These are phyloP conservation scores for Cystobasidium onofrii DNA, from an alignment of 768 basidiomycete species.

Conservation along the genomic window DNA sequence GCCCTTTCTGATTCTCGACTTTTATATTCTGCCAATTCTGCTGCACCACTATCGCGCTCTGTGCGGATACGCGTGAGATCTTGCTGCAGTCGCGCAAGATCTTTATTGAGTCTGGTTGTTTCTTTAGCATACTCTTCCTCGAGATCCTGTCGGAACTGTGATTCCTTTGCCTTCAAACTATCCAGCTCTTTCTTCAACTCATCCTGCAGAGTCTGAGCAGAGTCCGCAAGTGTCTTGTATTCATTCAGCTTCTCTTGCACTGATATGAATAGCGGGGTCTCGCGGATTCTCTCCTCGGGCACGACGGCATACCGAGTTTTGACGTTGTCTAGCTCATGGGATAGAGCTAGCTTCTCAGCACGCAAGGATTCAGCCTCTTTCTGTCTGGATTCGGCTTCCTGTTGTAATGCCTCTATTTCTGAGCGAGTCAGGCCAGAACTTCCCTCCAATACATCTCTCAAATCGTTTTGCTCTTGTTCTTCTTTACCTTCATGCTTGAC, in stretches of 20 bases:
- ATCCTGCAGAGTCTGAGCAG: constrained; percentile 49
- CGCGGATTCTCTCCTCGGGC: constrained; percentile 50
- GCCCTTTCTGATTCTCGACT: constrained; percentile 57
- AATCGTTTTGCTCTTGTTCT: constrained; percentile 14
- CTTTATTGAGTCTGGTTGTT: constrained; percentile 50
- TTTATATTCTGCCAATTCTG: constrained; percentile 63
- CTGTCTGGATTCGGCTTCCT: constrained; percentile 23
- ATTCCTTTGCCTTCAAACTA: constrained; percentile 33
- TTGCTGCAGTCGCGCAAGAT: constrained; percentile 43
- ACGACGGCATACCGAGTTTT: constrained; percentile 47
- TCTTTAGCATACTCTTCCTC: constrained; percentile 50
- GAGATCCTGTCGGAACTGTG: constrained; percentile 33
- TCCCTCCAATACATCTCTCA: constrained; percentile 26
- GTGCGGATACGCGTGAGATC: constrained; percentile 47
- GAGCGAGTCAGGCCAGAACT: constrained; percentile 17
- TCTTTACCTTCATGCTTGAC: neutral
- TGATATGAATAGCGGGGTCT: constrained; percentile 54
- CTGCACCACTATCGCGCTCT: constrained; percentile 54
- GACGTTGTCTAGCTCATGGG: constrained; percentile 50
- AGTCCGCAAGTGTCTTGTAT: constrained; percentile 47
- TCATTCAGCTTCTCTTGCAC: constrained; percentile 54
- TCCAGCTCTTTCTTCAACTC: constrained; percentile 38
- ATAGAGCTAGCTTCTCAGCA: constrained; percentile 46
- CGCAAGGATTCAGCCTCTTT: constrained; percentile 52
- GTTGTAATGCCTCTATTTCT: constrained; percentile 34